A percentile compares a stretch with the other conserved stretches of the same genome.
Evolutionary conservation across 202 grass and related monocot species (phyloP).

Genomic region (Hordeum pubiflorum): DNA sequence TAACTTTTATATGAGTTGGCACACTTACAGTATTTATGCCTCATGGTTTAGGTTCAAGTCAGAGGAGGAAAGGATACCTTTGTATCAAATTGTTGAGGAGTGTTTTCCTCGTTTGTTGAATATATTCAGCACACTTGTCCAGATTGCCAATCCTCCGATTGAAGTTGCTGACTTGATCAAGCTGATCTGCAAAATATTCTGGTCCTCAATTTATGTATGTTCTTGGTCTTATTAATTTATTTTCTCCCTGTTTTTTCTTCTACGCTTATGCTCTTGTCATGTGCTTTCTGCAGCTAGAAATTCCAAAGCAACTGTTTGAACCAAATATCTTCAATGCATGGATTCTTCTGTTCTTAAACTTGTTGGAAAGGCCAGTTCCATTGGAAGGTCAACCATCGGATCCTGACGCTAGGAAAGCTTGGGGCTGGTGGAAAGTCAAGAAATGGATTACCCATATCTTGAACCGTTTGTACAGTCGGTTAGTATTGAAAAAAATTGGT

Average conservation of each 20-base stretch:
- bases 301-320: conserved; percentile 65
- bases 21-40: not conserved
- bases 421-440: conserved; percentile 97
- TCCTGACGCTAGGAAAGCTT: conserved; percentile 63
- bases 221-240: not conserved
- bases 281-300: conserved; percentile 61
- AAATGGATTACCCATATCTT: conserved; percentile 89
- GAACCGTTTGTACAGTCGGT: conserved; percentile 79
- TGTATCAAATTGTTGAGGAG: conserved; percentile 70
- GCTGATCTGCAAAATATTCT: conserved; percentile 91
- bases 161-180: conserved; percentile 85
- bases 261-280: not conserved
- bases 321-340: conserved; percentile 63
- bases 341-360: conserved; percentile 74
- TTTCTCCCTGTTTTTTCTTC: not conserved
- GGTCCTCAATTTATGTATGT: conserved; percentile 93
- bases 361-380: conserved; percentile 74
- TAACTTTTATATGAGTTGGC: not conserved
- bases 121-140: conserved; percentile 67
- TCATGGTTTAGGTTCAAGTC: conserved; percentile 69
- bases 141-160: conserved; percentile 62
- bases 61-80: conserved; percentile 73
- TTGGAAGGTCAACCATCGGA: conserved; percentile 65
- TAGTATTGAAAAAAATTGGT: conserved; percentile 16
- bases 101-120: conserved; percentile 65